Evolutionary conservation across 2,329 filamentous ascomycete species (phyloP).

Genomic region (Clarireedia sp.): DNA sequence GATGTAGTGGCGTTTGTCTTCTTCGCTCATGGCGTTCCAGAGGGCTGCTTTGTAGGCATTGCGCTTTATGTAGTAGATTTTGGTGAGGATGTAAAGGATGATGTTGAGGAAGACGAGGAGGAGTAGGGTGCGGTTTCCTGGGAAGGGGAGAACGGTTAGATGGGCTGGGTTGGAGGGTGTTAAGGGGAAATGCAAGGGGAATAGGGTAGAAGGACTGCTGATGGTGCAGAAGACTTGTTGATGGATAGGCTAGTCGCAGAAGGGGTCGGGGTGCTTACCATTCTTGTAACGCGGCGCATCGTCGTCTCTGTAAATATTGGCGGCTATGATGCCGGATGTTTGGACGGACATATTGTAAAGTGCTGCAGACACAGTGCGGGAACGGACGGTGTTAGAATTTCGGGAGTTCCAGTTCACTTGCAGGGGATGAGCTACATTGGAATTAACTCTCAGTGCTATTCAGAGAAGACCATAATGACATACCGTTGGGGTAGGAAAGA

Average conservation of each 20-base stretch:
- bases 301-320: conserved; percentile 35
- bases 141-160: neutral
- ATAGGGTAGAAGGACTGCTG: neutral
- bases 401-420: conserved; percentile 42
- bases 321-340: conserved; percentile 32
- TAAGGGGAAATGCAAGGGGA: neutral
- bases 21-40: conserved; percentile 38
- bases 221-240: no score
- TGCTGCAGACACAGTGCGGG: conserved; percentile 53
- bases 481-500: conserved; percentile 36
- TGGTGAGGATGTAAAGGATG: conserved; percentile 36
- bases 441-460: neutral
- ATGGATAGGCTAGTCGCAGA: no score
- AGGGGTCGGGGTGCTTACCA: neutral
- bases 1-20: conserved; percentile 40
- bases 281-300: conserved; percentile 41
- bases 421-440: conserved; percentile 35
- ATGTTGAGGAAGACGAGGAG: conserved; percentile 40
- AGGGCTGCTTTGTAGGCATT: conserved; percentile 35
- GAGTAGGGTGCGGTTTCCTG: conserved; percentile 48
- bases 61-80: conserved; percentile 39
- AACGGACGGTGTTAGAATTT: conserved; percentile 55
- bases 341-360: conserved; percentile 53
- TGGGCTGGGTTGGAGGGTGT: neutral
- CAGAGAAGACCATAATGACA: neutral